Base-by-base conservation (phyloP, 2,329 filamentous ascomycete species). In the Pestalotiopsis sp. region DNA sequence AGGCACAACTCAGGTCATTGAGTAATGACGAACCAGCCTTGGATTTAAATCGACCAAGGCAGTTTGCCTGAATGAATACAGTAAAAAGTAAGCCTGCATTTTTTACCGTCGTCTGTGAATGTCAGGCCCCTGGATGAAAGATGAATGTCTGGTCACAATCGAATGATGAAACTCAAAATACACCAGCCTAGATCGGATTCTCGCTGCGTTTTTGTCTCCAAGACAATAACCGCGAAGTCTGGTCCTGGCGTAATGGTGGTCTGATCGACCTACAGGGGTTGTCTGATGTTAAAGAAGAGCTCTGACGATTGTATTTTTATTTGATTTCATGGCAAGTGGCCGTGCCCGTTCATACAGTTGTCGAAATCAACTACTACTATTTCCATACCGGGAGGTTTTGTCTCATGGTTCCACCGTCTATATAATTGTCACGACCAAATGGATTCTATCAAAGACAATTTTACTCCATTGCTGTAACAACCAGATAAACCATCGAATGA, bases 281-380 rank as follows among this genome's bases (percentile, higher is more conserved):
- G 74, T 66, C 78, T 85, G 86, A 86, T 77, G 86, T 89, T 82
- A 84, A 89, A 90, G 89, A 87, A 90, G 85, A 87, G 85, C 85
- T 78, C 85, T 84, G 85, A 87, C 83, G 83, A 81, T 81, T 75
- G 73, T 9, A 17, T 59, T n/a, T 2, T n/a, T 1, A 23, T 3
- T 23, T 4, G 45, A 23, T 2, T 52, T n/a, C 0, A 36, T 9
- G 31, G 31, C 31, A 36, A 36, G 7, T 36, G 31, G 31, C 31
- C 31, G 5, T 36, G 6, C 31, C 31, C 31, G 7, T 2, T 9
- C 31, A 36, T 2, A 9, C 6, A 36, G 31, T 2, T 36, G 31
- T 36, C 31, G 31, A 36, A 9, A 9, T 36, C 31, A 12, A 52
- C 13, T 7, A 52, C 45, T 3, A 52, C 31, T 36, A 36, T 36